Evolutionary conservation across 352 stramenopile genomes (phyloP), one percentile per base, ranked within the genome.

Genomic region (Globisporangium okanoganense): DNA sequence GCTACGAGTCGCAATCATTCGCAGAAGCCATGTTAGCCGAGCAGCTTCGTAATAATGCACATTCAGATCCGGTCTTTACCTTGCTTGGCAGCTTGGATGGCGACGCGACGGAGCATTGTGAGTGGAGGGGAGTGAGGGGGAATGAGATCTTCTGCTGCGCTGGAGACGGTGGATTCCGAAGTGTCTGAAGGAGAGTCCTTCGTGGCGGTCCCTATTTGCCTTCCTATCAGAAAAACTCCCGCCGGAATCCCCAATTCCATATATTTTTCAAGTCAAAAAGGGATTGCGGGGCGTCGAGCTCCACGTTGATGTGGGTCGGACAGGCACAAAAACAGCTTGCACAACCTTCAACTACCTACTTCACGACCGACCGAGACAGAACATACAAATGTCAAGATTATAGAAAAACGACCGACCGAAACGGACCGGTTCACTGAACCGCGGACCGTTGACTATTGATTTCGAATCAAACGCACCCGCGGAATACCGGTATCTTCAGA

Each of bases 91-190:
- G 71, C 66, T 40, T 72, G 74, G 62, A 83, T 40, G 48, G 72
- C 70, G 25, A 67, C 73, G 55, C 77, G 81, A 45, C 81, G 81
- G 35, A 90, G 64, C 78, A 88, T 90, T 58, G 18, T 61, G 53
- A 18, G 29, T 20, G 31, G 41, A 50, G 49, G 24, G 5, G 16
- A 29, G 45, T 36, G 20, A 27, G 24, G 27, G 31, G 22, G 14
- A 6, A 58, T 36, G 56, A 51, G 66, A 18, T 43, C 36, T 58
- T 52, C 53, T 59, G 57, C 49, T 75, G 64, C n/a, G 60, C 55
- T 61, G 27, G 48, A 71, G 53, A 33, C 51, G 70, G 72, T 58
- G 67, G 52, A 71, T 79, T 79, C 40, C 59, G 24, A 59, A 65
- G 44, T 65, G 59, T 22, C 31, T 18, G n/a, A n/a, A n/a, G n/a